These are phyloP conservation scores for Fusarium nanum DNA, from an alignment of 2,329 filamentous ascomycete species.

Conservation along the genomic window DNA sequence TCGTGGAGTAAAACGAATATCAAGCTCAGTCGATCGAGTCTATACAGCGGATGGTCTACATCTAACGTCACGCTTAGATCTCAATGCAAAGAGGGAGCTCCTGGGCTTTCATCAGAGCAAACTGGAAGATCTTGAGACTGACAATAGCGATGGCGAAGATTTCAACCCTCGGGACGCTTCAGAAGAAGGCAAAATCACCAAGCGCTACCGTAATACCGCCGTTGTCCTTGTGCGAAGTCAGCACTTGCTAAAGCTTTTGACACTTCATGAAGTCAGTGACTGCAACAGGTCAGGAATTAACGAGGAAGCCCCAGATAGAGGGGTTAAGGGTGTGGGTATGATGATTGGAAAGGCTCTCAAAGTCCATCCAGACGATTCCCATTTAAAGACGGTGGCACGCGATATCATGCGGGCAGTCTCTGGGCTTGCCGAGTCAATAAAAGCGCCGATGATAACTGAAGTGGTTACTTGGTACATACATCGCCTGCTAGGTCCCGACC, in stretches of 20 bases:
- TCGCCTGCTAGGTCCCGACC: background rate
- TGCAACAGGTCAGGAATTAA: too few relatives aligned
- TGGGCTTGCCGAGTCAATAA: background rate
- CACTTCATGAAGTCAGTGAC: too few relatives aligned
- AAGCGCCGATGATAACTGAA: background rate
- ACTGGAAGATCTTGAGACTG: background rate
- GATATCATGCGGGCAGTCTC: too few relatives aligned
- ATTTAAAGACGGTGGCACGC: too few relatives aligned
- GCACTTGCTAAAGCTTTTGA: too few relatives aligned
- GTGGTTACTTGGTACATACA: background rate
- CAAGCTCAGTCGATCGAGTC: conserved; percentile 6
- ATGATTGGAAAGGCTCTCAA: background rate
- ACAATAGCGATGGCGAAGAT: conserved; percentile 12
- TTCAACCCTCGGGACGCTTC: background rate
- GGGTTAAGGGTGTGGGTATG: background rate
- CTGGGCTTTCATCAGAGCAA: conserved; percentile 6
- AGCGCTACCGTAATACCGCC: conserved; percentile 16
- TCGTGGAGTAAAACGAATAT: background rate
- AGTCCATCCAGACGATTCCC: background rate
- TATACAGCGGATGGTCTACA: conserved; percentile 2
- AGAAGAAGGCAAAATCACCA: conserved; percentile 3
- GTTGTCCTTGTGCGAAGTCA: background rate
- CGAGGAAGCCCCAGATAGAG: too few relatives aligned
- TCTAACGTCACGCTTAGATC: background rate
- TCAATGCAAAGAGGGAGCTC: conserved; percentile 16